These are phyloP conservation scores for Teunomyces kruisii DNA, from an alignment of 805 yeast species.

Conservation along the genomic window DNA sequence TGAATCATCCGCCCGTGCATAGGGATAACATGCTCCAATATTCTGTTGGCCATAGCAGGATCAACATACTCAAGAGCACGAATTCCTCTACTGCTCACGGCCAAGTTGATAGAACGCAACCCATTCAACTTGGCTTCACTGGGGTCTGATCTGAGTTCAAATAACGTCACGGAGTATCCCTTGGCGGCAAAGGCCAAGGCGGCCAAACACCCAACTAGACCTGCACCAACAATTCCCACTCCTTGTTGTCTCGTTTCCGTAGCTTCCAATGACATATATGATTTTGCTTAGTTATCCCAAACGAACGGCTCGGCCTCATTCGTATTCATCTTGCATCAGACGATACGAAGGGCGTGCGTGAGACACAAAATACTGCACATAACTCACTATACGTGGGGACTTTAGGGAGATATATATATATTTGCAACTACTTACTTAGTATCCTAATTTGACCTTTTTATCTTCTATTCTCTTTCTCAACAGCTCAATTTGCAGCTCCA, in stretches of 20 bases:
- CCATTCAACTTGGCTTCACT: slow-evolving; percentile 35
- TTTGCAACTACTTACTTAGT: slow-evolving; percentile 4
- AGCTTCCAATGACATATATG: slow-evolving; percentile 1
- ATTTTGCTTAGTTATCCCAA: neutral
- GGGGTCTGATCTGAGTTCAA: slow-evolving; percentile 73
- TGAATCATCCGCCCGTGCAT: slow-evolving; percentile 93
- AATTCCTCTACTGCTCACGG: slow-evolving; percentile 85
- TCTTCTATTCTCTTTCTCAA: slow-evolving; percentile 24
- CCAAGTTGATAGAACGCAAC: slow-evolving; percentile 76
- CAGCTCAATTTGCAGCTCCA: slow-evolving; percentile 32
- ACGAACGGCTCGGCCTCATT: neutral
- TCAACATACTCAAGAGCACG: slow-evolving; percentile 66
- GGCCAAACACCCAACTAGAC: slow-evolving; percentile 82
- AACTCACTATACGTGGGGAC: too few relatives aligned
- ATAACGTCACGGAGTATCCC: slow-evolving; percentile 71
- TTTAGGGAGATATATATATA: too few relatives aligned
- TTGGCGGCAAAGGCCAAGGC: slow-evolving; percentile 75
- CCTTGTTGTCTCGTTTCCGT: slow-evolving; percentile 12
- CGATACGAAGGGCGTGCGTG: neutral
- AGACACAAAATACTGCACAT: neutral
- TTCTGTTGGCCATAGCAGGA: slow-evolving; percentile 50
- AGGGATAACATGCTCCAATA: slow-evolving; percentile 67
- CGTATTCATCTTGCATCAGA: neutral
- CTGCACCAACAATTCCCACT: slow-evolving; percentile 78
- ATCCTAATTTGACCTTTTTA: slow-evolving; percentile 26